Base-by-base conservation (phyloP, 2,329 filamentous ascomycete genomes). In the Fusarium albidum region DNA sequence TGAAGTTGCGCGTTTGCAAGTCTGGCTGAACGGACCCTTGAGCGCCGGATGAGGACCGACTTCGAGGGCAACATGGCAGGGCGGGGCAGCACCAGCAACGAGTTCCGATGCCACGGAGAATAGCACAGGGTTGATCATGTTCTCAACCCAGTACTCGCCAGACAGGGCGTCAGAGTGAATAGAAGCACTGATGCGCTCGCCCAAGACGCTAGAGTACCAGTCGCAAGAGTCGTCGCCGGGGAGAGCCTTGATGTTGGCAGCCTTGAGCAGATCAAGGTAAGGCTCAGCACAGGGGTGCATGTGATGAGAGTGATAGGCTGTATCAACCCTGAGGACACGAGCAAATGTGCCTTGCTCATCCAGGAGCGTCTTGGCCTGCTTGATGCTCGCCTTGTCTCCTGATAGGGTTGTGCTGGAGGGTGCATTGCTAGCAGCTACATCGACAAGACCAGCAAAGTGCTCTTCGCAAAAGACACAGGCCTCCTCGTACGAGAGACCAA, bases 251-350 rank as follows among this genome's bases (percentile, higher is more conserved):
- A 63, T 18, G 2, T 42, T 21, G 15, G 34, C 50, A 9, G 21
- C 18, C 14, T 42, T 25, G 0, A 65, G 54, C 0, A 41, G 13
- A 0, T 38, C 45, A 6, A 63, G 26, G 25, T 66, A 69, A 2
- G 45, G 46, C 11, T 44, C 40, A 11, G 48, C 53, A 12, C 57
- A 64, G 3, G 49, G 39, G 11, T 39, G 14, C 79, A 82, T 82
- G 57, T 81, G 79, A 1, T 70, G 71, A 0, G 79, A 82, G 63
- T 82, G 79, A 43, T 82, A 82, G 0, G 79, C 79, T 0, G 71
- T 78, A 37, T 80, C 76, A 1, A 82, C 73, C 2, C 61, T 57
- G 7, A 82, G 65, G 1, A 69, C 10, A 3, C 74, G 65, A 0
- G 70, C 58, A 14, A 61, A 62, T 8, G 17, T 62, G 1, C 39